Base-by-base conservation (phyloP, 495 filamentous ascomycete genomes). In the Stereocaulon alpinum region DNA sequence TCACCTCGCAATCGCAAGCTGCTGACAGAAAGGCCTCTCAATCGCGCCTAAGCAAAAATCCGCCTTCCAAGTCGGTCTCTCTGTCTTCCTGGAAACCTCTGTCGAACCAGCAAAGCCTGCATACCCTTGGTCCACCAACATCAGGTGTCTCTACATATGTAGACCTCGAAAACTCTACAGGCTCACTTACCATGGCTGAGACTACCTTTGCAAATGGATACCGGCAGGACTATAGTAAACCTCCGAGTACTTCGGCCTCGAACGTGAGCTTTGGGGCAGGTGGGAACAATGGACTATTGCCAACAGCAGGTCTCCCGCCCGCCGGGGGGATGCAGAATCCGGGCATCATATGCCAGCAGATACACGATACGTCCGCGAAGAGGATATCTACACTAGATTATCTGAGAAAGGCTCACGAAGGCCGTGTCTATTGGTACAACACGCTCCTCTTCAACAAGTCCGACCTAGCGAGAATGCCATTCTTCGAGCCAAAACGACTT, bases 361-460 rank as follows among this genome's bases (percentile, higher is more conserved):
- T 99, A 44, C 87, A 93, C 48, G 91, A 96, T 34, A 82, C 86
- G 69, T 86, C 88, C 9, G 85, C 87, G 22, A 99, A 96, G 76
- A 80, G 93, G 63, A 95, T 97, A 74, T 89, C 91, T n/a, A 99
- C 94, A 0, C 68, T 99, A 30, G 89, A 94, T 66, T 99, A 97
- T 64, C 72, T 99, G 51, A 81, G 90, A 54, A 96, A 94, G 73
- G 86, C 88, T 24, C 88, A 96, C 64, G 89, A 95, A 74, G 92
- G 94, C 51, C 86, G 86, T 54, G 84, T 95, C 24, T 96, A 95
- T 75, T 97, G 92, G 91, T 96, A 96, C 72, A 96, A 96, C 72
- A 94, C 93, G 0, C 80, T 96, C 47, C 84, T 93, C 69, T 96
- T 95, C 71, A 85, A 88, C 61, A 89, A 89, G 63, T 70, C 82